A percentile compares a stretch with the other conserved stretches of the same genome.
Conservation (phyloP, 257 asterid genomes). For the Leptodermis oblonga region DNA sequence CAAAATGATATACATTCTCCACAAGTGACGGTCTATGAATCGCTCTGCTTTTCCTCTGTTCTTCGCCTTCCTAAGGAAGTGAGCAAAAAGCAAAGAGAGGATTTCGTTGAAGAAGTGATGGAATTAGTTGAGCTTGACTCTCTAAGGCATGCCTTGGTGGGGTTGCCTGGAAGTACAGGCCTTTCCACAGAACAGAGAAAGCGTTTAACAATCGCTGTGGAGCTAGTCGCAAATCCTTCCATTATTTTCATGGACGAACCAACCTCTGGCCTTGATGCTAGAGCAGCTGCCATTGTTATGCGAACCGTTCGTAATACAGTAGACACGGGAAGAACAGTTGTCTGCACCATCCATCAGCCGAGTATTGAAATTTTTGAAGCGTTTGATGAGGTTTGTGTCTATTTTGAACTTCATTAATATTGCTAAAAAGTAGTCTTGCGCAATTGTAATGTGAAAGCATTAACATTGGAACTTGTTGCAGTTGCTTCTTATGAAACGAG, state of each 20-base stretch:
- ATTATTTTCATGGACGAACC: conserved; percentile 98
- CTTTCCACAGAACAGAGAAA: conserved; percentile 94
- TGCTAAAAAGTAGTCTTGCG: background rate
- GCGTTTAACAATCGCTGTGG: conserved; percentile 91
- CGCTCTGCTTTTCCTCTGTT: conserved; percentile 72
- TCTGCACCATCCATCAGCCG: conserved; percentile 97
- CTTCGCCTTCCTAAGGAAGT: conserved; percentile 85
- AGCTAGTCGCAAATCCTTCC: conserved; percentile 93
- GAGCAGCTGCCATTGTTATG: conserved; percentile 99
- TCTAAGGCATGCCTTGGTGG: conserved; percentile 75
- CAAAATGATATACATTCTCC: conserved; percentile 95
- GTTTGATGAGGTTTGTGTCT: conserved; percentile 72
- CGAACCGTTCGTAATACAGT: conserved; percentile 93
- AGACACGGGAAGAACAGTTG: conserved; percentile 93
- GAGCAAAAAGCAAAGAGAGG: conserved; percentile 53
- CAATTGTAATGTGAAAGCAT: background rate
- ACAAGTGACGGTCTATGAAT: conserved; percentile 78
- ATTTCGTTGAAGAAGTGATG: conserved; percentile 89
- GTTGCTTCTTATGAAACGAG: conserved; percentile 90
- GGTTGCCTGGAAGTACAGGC: conserved; percentile 81
- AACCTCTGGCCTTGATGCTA: conserved; percentile 93
- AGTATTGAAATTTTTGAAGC: conserved; percentile 94
- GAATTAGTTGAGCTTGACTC: conserved; percentile 73
- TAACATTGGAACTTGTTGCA: conserved; percentile 31
- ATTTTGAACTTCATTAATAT: background rate